Base-by-base conservation (phyloP, 2,329 filamentous ascomycete species). In the Aureobasidium sp. region DNA sequence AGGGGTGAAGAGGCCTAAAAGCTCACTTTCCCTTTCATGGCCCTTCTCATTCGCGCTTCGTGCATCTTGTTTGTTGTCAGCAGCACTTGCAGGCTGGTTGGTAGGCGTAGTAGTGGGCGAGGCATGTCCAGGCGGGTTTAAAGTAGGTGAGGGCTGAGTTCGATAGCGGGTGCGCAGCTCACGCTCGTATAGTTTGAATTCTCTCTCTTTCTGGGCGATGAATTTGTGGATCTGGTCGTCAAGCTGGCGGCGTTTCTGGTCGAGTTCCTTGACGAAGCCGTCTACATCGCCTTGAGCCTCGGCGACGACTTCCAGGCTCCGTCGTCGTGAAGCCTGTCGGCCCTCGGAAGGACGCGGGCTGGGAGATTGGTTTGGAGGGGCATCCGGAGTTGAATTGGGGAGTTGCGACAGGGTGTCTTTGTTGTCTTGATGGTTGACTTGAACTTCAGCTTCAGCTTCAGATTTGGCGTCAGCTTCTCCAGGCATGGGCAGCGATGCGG, bases 191-290 rank as follows among this genome's bases (percentile, higher is more conserved):
- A 65, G 64, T 64, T 72, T 72, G 61, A 71, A 74, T 52, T 75
- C 73, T 41, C 72, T 63, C 61, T 75, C 73, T 64, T 75, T 75
- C 48, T 69, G 63, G 12, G 72, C 71, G 47, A 74, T 72, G 65
- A 73, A 75, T 47, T 71, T 72, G 65, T 74, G 72, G 56, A 75
- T 74, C 9, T 69, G 71, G 17, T 75, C 73, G 61, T 75, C 73
- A 47, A 74, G 66, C 65, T 71, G 70, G 56, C 67, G 69, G 39
- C 73, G 70, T 65, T 75, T 75, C 61, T 68, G 63, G 61, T 74
- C 72, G 46, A 75, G 66, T 50, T 66, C 65, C 53, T 71, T 69
- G 6, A 74, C 66, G 29, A 66, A 66, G 41, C 50, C 47, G 12
- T 52, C 57, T 9, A 66, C 61, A 50, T 66, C 65, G 39, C 65